Conservation (phyloP, 768 basidiomycete genomes). For the Clitopilus hobsonii region DNA sequence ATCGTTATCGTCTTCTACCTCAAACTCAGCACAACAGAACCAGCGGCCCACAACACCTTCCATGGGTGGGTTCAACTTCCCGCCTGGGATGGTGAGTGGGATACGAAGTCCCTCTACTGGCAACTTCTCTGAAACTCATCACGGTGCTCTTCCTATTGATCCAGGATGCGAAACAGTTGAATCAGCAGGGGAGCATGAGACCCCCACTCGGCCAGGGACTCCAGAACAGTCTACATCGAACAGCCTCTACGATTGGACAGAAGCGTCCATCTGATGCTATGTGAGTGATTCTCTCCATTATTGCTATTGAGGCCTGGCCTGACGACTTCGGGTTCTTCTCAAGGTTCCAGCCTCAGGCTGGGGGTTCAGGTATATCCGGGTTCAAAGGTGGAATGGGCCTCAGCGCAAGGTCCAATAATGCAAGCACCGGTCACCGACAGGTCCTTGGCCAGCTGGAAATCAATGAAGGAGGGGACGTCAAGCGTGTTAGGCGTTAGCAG, state of each 20-base stretch:
- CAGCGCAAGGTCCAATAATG: not conserved
- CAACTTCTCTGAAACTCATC: not conserved
- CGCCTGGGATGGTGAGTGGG: slow-evolving; percentile 38
- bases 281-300: not conserved
- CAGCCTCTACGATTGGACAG: not conserved
- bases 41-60: slow-evolving; percentile 28
- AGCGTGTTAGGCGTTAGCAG: not conserved
- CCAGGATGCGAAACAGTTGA: not conserved
- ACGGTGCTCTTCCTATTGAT: no score
- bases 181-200: not conserved
- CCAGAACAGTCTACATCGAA: not conserved
- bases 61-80: slow-evolving; percentile 47
- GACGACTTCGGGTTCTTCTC: no score
- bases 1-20: not conserved
- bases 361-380: no score
- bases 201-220: no score
- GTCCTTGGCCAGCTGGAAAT: not conserved
- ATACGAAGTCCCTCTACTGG: not conserved
- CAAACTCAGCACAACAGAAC: slow-evolving; percentile 1
- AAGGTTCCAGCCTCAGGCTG: no score
- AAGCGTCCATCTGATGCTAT: not conserved
- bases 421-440: not conserved
- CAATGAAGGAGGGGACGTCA: not conserved
- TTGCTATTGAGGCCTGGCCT: no score
- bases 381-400: not conserved